Evolutionary conservation across 805 yeast species (phyloP).

Genomic region (Wickerhamomyces silvicola): DNA sequence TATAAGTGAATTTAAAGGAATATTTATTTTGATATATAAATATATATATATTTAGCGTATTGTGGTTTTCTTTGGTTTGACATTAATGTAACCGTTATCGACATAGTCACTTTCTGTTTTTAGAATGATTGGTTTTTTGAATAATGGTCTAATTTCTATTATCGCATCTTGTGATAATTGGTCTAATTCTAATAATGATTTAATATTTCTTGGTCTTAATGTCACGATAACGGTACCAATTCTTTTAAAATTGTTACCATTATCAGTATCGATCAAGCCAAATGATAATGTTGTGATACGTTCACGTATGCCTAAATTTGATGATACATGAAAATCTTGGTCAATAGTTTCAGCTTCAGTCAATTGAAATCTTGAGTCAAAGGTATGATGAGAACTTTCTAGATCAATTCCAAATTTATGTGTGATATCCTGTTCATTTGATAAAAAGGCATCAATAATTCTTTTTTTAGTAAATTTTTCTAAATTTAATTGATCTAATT

Average conservation of each 20-base stretch:
- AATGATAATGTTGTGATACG: slow-evolving; percentile 13
- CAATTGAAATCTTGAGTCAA: slow-evolving; percentile 8
- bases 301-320: slow-evolving; percentile 8
- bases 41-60: background rate
- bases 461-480: slow-evolving; percentile 10
- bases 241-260: slow-evolving; percentile 3
- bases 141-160: slow-evolving; percentile 12
- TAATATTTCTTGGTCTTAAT: slow-evolving; percentile 9
- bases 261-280: slow-evolving; percentile 12
- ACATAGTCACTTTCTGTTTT: slow-evolving; percentile 7
- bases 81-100: slow-evolving; percentile 11
- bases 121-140: slow-evolving; percentile 8
- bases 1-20: too few relatives aligned
- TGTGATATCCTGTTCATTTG: slow-evolving; percentile 13
- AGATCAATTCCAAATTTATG: slow-evolving; percentile 3
- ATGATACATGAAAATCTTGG: slow-evolving; percentile 11
- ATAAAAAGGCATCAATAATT: slow-evolving; percentile 13
- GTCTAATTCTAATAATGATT: slow-evolving; percentile 4
- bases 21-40: background rate
- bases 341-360: slow-evolving; percentile 14
- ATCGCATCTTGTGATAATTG: slow-evolving; percentile 3
- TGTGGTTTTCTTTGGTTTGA: slow-evolving; percentile 13
- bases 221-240: slow-evolving; percentile 14
- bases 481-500: slow-evolving; percentile 9
- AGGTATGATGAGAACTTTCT: slow-evolving; percentile 4